Base-by-base conservation (phyloP, 2,329 filamentous ascomycete species). In the Fusarium liriodendri region DNA sequence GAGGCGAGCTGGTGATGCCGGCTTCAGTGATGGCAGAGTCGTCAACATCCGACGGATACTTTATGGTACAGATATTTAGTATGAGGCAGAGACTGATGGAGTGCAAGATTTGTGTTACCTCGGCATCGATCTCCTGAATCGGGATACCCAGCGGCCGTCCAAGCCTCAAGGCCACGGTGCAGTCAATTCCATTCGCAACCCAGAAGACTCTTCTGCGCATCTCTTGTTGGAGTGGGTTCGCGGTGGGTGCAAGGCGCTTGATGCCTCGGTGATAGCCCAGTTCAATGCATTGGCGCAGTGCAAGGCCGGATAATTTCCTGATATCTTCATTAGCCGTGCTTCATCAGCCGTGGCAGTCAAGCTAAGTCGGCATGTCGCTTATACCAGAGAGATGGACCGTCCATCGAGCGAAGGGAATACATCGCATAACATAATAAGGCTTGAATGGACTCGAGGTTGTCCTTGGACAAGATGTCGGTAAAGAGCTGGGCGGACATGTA, bases 361-460 rank as follows among this genome's bases (percentile, higher is more conserved):
- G 14, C 35, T 18, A 8, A 37, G 6, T 14, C 3, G 6, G 14
- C 14, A 37, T 18, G 35, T 18, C 7, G 35, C 35, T 37, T 37
- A 5, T 37, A 64, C 66, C 66, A 68, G 5, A 40, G 37, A 0
- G 66, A 68, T 55, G 66, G 33, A 1, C 54, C 66, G 18, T 29
- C 62, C 3, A 59, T 37, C 22, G 67, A 69, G 11, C 63, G 63
- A 10, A 69, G 50, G 22, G 81, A 80, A 32, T 80, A 81, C 6
- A 82, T 76, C 1, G 80, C 80, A 61, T 75, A 81, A 45, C 78
- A 80, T 2, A 83, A 62, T 10, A 82, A 75, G 4, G 77, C 78
- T 62, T 83, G 80, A 55, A 83, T 81, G 1, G 80, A 78, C 65
- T 81, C 77, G 1, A 82, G 62, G 47, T 73, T 81, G 50, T 81